phyloP scores from a whole-genome alignment of 2,329 filamentous ascomycete species.

The Karstenula rhodostoma region DNA sequence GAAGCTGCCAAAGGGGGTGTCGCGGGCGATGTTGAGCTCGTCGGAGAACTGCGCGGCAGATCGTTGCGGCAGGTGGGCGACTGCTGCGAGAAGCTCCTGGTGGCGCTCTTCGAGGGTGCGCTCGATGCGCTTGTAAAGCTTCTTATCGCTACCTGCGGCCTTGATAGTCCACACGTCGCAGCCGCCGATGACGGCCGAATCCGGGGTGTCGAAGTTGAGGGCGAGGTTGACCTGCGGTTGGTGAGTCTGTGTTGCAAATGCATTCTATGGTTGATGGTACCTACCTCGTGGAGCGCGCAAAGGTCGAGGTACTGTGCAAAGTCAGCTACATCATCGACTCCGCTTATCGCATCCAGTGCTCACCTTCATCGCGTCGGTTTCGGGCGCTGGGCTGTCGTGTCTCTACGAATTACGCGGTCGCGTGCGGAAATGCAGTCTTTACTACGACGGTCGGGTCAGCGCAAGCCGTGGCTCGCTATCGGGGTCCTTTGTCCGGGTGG shows the following conservation, averaged over 20 bases:
- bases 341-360: conserved; percentile 29
- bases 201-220: conserved; percentile 93
- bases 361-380: conserved; percentile 49
- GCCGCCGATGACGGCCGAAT: conserved; percentile 89
- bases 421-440: conserved; percentile 10
- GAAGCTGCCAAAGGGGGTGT: conserved; percentile 90
- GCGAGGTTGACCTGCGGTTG: conserved; percentile 72
- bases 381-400: conserved; percentile 8
- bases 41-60: conserved; percentile 74
- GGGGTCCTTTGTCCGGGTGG: conserved; percentile 39
- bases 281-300: conserved; percentile 81
- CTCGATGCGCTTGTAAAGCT: conserved; percentile 95
- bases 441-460: conserved; percentile 22
- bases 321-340: conserved; percentile 41
- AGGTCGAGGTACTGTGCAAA: conserved; percentile 82
- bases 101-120: conserved; percentile 90
- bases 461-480: conserved; percentile 30
- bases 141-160: conserved; percentile 93
- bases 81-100: conserved; percentile 84
- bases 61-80: conserved; percentile 85
- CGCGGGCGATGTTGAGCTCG: conserved; percentile 77
- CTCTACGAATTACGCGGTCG: conserved; percentile 15
- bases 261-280: neutral
- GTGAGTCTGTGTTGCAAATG: neutral
- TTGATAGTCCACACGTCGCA: conserved; percentile 99